Percentiles rank a stretch among this genome's conserved stretches.
phyloP scores from a whole-genome alignment of 305 asterid genomes.

The Lippia alba region DNA sequence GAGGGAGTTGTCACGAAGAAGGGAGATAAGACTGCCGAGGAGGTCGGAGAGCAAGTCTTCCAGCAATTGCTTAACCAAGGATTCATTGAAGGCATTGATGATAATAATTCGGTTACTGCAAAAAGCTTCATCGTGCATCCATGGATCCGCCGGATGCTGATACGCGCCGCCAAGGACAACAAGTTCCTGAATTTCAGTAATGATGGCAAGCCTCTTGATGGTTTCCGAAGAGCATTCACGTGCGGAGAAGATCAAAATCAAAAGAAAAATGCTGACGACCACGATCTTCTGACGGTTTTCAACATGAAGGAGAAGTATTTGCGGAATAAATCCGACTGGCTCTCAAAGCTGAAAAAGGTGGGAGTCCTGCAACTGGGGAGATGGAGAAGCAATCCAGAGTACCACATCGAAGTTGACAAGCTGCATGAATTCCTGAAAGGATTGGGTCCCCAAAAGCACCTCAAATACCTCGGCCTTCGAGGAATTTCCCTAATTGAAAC shows the following conservation, averaged over 20 bases:
- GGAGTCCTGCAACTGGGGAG: constrained; percentile 33
- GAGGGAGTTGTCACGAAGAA: constrained; percentile 20
- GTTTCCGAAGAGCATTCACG: constrained; percentile 1
- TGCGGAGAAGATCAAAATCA: neutral
- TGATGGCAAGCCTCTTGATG: neutral
- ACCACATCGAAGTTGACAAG: constrained; percentile 23
- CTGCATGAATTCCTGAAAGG: neutral
- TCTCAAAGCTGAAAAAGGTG: constrained; percentile 7
- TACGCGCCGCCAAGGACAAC: neutral
- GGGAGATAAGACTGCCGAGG: neutral
- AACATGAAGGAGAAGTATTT: constrained; percentile 6
- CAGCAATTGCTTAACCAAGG: constrained; percentile 4
- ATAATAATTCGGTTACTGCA: neutral
- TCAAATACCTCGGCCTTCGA: constrained; percentile 23
- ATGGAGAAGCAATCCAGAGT: constrained; percentile 8
- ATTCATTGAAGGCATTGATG: neutral
- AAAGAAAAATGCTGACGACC: neutral
- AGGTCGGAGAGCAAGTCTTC: constrained; percentile 16
- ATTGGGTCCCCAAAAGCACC: constrained; percentile 23
- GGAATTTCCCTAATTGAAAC: constrained; percentile 29
- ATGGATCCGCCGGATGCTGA: constrained; percentile 22
- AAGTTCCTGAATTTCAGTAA: neutral
- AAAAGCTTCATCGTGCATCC: constrained; percentile 23
- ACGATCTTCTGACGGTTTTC: neutral
- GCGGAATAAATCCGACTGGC: neutral